Conservation (phyloP, 495 filamentous ascomycete species). For the Hyaloscypha variabilis region DNA sequence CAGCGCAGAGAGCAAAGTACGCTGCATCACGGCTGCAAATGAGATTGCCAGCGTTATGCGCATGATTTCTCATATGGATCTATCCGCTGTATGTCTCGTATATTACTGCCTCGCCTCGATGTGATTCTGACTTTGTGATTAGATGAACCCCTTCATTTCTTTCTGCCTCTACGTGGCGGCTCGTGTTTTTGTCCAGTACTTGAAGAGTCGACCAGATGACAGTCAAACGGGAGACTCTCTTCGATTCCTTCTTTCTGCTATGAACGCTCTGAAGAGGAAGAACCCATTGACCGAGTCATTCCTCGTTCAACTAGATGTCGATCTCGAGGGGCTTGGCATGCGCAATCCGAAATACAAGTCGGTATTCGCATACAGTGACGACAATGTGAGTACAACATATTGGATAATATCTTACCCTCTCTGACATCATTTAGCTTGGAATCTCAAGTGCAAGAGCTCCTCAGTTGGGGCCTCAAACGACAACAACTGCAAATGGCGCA, state of each 20-base stretch:
- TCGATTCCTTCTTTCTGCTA: constrained; percentile 84
- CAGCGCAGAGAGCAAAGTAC: constrained; percentile 83
- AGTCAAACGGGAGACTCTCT: constrained; percentile 79
- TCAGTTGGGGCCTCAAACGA: constrained; percentile 2
- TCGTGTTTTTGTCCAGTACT: constrained; percentile 92
- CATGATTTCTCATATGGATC: constrained; percentile 88
- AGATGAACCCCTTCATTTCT: constrained; percentile 97
- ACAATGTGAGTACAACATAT: constrained; percentile 45
- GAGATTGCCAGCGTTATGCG: constrained; percentile 98
- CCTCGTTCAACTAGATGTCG: constrained; percentile 89
- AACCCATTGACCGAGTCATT: constrained; percentile 96
- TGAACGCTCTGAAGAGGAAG: constrained; percentile 83
- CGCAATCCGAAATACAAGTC: constrained; percentile 54
- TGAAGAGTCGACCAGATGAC: constrained; percentile 87
- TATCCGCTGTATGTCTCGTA: constrained; percentile 70
- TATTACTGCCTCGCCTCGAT: background rate
- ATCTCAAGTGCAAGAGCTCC: constrained; percentile 27
- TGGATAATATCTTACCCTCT: constrained; percentile 1
- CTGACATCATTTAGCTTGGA: constrained; percentile 25
- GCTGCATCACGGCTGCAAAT: constrained; percentile 90
- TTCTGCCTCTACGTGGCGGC: constrained; percentile 96
- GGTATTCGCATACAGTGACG: constrained; percentile 49
- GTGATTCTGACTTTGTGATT: constrained; percentile 17
- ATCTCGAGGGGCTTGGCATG: constrained; percentile 70
- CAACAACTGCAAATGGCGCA: constrained; percentile 6